Conservation (phyloP, 495 filamentous ascomycete genomes). For the Lophiotrema nucula region DNA sequence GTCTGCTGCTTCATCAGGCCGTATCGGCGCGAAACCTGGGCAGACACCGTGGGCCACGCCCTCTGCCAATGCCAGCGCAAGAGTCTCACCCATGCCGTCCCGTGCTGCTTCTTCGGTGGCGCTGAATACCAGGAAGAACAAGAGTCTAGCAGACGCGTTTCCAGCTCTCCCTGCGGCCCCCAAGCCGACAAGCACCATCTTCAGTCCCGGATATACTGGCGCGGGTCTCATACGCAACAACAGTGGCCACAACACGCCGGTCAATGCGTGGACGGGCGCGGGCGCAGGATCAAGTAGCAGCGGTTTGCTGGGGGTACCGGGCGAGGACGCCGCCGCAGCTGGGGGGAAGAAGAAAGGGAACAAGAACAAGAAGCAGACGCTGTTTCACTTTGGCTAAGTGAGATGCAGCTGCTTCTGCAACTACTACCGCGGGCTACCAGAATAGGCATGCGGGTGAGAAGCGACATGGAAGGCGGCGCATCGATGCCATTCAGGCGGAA, state of each 20-base stretch:
- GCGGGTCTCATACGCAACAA: constrained; percentile 70
- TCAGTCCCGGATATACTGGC: constrained; percentile 67
- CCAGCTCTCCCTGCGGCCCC: constrained; percentile 76
- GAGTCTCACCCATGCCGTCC: constrained; percentile 28
- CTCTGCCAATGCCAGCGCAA: constrained; percentile 33
- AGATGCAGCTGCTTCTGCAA: constrained; percentile 17
- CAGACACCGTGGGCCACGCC: constrained; percentile 54
- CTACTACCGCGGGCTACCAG: constrained; percentile 16
- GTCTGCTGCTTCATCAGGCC: constrained; percentile 39
- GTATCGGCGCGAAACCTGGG: constrained; percentile 43
- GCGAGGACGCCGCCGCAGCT: constrained; percentile 30
- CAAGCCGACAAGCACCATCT: constrained; percentile 74
- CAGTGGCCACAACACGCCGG: constrained; percentile 37
- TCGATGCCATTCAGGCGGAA: background rate
- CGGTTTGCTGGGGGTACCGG: constrained; percentile 18
- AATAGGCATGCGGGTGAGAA: constrained; percentile 4
- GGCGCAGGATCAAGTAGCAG: constrained; percentile 33
- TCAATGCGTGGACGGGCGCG: constrained; percentile 48
- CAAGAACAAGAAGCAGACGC: constrained; percentile 76
- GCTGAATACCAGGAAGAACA: constrained; percentile 30
- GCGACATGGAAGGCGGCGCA: background rate
- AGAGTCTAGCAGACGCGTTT: constrained; percentile 60
- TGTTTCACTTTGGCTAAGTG: constrained; percentile 52
- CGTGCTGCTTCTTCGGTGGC: constrained; percentile 37
- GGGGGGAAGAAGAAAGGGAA: constrained; percentile 70